Evolutionary conservation across 306 rosid genomes (phyloP).

Genomic region (Boehmeria nivea): DNA sequence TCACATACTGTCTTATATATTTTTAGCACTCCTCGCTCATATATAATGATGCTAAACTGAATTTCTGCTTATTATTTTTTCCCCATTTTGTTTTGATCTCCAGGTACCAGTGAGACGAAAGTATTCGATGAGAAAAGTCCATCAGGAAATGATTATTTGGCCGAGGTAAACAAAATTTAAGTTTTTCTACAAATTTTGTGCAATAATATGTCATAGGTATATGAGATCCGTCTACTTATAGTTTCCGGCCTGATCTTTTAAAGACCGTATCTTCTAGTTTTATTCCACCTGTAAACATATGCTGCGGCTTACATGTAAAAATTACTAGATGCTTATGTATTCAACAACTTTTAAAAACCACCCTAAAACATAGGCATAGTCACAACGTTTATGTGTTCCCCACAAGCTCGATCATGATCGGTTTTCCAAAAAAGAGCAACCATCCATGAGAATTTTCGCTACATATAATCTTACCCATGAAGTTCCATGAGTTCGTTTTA

Average conservation of each 20-base stretch:
- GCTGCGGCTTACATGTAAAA: not conserved
- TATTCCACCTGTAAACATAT: no score
- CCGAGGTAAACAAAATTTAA: slow-evolving; percentile 58
- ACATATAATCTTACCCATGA: not conserved
- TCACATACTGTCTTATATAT: no score
- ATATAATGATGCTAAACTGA: not conserved
- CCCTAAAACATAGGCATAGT: not conserved
- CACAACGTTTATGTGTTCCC: not conserved
- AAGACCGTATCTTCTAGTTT: no score
- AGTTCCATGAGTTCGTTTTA: no score
- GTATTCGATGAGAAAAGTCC: slow-evolving; percentile 80
- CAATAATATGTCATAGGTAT: no score
- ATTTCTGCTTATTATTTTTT: slow-evolving; percentile 8
- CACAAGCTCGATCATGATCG: not conserved
- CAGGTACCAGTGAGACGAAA: slow-evolving; percentile 77
- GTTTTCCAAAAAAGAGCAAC: not conserved
- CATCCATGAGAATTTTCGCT: not conserved
- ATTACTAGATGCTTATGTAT: not conserved
- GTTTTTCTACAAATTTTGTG: not conserved
- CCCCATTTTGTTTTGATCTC: slow-evolving; percentile 14
- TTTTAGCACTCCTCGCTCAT: not conserved
- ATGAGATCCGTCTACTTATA: no score
- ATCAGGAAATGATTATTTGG: slow-evolving; percentile 86
- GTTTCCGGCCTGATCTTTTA: no score
- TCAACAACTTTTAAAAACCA: not conserved